phyloP scores from a whole-genome alignment of 495 filamentous ascomycete species.

The Oleoguttula mirabilis region DNA sequence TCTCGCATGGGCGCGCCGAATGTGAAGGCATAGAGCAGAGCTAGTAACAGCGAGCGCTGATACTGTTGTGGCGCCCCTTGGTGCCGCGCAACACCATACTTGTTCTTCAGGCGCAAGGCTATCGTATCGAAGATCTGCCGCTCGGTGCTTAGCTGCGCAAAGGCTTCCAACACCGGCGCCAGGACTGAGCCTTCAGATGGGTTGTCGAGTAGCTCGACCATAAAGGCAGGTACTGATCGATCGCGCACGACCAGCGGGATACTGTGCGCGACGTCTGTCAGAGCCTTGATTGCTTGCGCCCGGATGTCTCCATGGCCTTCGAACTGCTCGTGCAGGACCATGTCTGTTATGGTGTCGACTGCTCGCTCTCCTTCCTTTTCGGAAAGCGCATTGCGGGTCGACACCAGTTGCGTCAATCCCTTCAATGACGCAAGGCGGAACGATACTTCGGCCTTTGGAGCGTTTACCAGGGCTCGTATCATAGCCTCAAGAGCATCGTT shows the following conservation, averaged over 20 bases:
- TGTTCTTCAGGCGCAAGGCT: conserved; percentile 55
- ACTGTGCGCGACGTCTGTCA: conserved; percentile 53
- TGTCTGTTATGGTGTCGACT: conserved; percentile 53
- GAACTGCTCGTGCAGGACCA: conserved; percentile 48
- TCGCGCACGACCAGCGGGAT: conserved; percentile 58
- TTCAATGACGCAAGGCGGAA: conserved; percentile 51
- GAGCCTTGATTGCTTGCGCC: conserved; percentile 49
- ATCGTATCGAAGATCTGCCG: conserved; percentile 55
- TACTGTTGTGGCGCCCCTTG: conserved; percentile 41
- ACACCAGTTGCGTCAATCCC: conserved; percentile 46
- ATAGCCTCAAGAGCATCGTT: conserved; percentile 10
- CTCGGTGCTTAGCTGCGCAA: conserved; percentile 57
- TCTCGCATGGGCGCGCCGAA: conserved; percentile 33
- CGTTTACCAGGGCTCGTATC: conserved; percentile 38
- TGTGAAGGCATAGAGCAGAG: conserved; percentile 52
- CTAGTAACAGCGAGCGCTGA: conserved; percentile 48
- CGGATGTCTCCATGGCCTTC: conserved; percentile 46
- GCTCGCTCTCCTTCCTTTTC: conserved; percentile 52
- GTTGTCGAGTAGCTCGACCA: conserved; percentile 52
- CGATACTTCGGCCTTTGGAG: conserved; percentile 51
- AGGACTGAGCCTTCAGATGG: conserved; percentile 33
- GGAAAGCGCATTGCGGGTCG: conserved; percentile 44
- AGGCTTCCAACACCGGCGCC: conserved; percentile 48
- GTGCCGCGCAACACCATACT: conserved; percentile 48
- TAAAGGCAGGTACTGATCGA: conserved; percentile 60